Evolutionary conservation across 2,329 filamentous ascomycete species (phyloP).

Genomic region (Cordyceps tenuipes): DNA sequence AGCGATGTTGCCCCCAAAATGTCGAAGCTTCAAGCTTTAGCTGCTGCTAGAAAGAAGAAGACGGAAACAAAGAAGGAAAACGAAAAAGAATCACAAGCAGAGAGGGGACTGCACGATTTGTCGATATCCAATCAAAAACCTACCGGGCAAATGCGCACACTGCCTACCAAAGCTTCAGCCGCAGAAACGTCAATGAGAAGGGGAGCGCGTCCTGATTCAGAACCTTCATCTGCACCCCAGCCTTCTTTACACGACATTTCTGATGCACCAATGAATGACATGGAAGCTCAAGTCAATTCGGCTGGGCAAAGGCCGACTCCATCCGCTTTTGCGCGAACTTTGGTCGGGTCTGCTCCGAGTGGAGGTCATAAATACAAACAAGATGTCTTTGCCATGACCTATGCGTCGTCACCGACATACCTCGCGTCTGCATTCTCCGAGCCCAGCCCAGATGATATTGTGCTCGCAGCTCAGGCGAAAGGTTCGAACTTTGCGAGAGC

Average conservation of each 20-base stretch:
- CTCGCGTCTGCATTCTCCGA: slow-evolving; percentile 61
- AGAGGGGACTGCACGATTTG: slow-evolving; percentile 23
- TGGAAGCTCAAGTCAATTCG: not conserved
- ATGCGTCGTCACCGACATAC: slow-evolving; percentile 40
- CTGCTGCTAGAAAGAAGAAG: slow-evolving; percentile 79
- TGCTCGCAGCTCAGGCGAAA: slow-evolving; percentile 81
- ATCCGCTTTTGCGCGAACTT: slow-evolving; percentile 49
- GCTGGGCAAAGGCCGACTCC: slow-evolving; percentile 23
- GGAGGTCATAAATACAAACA: slow-evolving; percentile 20
- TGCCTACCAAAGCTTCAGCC: not conserved
- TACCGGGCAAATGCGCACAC: not conserved
- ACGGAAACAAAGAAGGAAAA: slow-evolving; percentile 50
- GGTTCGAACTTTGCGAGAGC: slow-evolving; percentile 58
- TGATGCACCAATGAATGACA: not conserved
- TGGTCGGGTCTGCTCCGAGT: slow-evolving; percentile 37
- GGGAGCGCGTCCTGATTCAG: not conserved
- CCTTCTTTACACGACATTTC: no score
- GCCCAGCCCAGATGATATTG: slow-evolving; percentile 87
- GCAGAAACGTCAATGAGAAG: not conserved
- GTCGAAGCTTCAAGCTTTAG: slow-evolving; percentile 86
- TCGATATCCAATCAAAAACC: slow-evolving; percentile 21
- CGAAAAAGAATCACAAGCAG: slow-evolving; percentile 19
- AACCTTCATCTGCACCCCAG: not conserved
- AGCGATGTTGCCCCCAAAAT: slow-evolving; percentile 57
- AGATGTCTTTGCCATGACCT: slow-evolving; percentile 37